A percentile compares a stretch with the other conserved stretches of the same genome.
phyloP scores from a whole-genome alignment of 202 grass and related monocot species.

The Saccharum hybrid region DNA sequence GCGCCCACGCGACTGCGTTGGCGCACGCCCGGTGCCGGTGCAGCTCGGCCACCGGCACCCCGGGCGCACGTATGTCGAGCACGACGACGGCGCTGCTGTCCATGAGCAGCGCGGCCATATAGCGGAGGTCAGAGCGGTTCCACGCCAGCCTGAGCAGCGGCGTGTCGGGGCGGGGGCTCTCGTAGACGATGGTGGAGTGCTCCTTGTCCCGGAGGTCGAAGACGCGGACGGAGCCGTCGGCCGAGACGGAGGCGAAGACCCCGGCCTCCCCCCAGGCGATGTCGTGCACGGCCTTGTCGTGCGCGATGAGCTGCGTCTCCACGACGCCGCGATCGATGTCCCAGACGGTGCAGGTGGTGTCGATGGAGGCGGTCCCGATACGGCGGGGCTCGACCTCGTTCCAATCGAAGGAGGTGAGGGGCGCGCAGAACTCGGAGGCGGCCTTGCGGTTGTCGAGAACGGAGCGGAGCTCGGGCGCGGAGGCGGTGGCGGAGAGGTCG shows the following conservation, averaged over 20 bases:
- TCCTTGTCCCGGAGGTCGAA: conserved; percentile 97
- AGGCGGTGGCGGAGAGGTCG: conserved; percentile 40
- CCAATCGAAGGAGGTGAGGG: conserved; percentile 95
- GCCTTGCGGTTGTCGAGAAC: conserved; percentile 87
- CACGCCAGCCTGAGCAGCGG: conserved; percentile 85
- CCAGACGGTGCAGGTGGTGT: conserved; percentile 96
- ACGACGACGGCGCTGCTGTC: conserved; percentile 84
- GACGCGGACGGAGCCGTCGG: conserved; percentile 88
- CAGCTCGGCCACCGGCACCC: conserved; percentile 83
- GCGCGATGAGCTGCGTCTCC: conserved; percentile 99
- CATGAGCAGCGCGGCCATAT: conserved; percentile 91
- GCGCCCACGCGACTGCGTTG: conserved; percentile 81
- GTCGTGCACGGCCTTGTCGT: conserved; percentile 97
- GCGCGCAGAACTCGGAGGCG: conserved; percentile 73
- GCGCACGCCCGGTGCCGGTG: conserved; percentile 74
- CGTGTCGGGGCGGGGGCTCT: conserved; percentile 92
- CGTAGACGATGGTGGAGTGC: conserved; percentile 92
- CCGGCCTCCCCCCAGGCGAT: conserved; percentile 91
- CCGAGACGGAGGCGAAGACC: conserved; percentile 86
- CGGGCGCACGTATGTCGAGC: conserved; percentile 85
- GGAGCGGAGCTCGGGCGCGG: conserved; percentile 64
- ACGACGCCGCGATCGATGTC: conserved; percentile 87
- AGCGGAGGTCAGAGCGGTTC: conserved; percentile 73
- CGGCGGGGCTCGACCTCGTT: conserved; percentile 75
- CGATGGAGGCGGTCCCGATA: conserved; percentile 84